Percentiles rank a stretch among this genome's conserved stretches.
These are phyloP conservation scores for Paecilomyces dactylethromorphus DNA, from an alignment of 2,329 filamentous ascomycete genomes.

Conservation along the genomic window DNA sequence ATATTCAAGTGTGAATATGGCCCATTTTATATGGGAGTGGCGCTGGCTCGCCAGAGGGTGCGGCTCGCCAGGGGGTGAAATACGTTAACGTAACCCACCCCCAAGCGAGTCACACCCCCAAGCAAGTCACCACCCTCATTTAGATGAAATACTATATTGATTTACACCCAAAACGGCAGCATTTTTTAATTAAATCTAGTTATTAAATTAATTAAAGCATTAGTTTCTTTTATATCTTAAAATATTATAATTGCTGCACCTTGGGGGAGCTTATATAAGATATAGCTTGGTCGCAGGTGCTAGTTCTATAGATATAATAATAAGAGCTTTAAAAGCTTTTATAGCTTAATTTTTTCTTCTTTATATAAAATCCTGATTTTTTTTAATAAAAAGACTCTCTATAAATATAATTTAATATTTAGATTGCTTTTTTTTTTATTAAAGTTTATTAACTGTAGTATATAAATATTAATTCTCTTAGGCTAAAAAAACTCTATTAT, in stretches of 20 bases:
- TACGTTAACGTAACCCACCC: no score
- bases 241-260: conserved; percentile 1
- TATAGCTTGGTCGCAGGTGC: neutral
- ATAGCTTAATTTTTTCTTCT: neutral
- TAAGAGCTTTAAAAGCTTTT: neutral
- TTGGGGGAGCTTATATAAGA: neutral
- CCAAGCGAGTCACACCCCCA: no score
- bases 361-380: neutral
- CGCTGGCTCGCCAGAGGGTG: no score
- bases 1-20: no score
- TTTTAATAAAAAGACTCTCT: conserved; percentile 2
- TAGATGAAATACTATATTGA: no score
- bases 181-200: no score
- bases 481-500: conserved; percentile 6
- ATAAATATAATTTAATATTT: neutral
- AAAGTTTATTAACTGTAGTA: neutral
- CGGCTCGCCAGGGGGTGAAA: no score
- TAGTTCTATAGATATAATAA: neutral
- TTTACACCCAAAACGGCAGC: no score
- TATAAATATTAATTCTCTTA: conserved; percentile 5
- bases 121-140: no score
- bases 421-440: neutral
- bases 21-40: no score
- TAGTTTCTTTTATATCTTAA: neutral
- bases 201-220: neutral